A percentile compares a stretch with the other conserved stretches of the same genome.
These are phyloP conservation scores for Aspergillus avenaceus DNA, from an alignment of 495 filamentous ascomycete species.

Conservation along the genomic window DNA sequence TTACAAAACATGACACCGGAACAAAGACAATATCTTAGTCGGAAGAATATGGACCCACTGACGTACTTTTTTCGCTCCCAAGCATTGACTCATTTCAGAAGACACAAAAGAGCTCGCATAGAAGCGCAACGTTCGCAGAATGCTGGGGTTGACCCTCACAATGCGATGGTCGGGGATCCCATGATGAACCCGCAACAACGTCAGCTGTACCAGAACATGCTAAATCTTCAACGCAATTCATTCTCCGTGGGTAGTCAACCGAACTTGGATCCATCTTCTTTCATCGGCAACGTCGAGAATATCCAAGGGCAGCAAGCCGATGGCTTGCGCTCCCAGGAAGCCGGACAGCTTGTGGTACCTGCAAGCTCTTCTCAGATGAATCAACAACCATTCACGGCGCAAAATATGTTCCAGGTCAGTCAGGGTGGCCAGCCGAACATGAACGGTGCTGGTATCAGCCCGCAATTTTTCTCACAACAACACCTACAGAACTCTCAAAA, in stretches of 20 bases:
- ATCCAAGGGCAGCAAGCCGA: conserved; percentile 60
- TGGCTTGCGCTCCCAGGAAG: conserved; percentile 58
- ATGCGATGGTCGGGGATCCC: conserved; percentile 33
- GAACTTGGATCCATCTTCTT: conserved; percentile 41
- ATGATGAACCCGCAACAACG: conserved; percentile 42
- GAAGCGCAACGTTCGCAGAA: conserved; percentile 32
- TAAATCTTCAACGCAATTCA: conserved; percentile 40
- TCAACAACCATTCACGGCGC: conserved; percentile 31
- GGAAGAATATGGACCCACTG: conserved; percentile 44
- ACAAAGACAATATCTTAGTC: conserved; percentile 35
- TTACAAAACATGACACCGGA: conserved; percentile 41
- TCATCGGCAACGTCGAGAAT: conserved; percentile 50
- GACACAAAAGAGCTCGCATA: conserved; percentile 29
- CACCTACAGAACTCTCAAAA: conserved; percentile 35
- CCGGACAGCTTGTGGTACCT: conserved; percentile 62
- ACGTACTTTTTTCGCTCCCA: conserved; percentile 48
- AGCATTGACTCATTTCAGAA: conserved; percentile 36
- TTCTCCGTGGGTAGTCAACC: conserved; percentile 35
- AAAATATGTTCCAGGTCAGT: conserved; percentile 34
- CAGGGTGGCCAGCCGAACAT: conserved; percentile 37
- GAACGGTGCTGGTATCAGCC: conserved; percentile 34
- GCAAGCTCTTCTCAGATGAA: conserved; percentile 54
- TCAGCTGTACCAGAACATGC: conserved; percentile 40
- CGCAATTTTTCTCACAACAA: conserved; percentile 39
- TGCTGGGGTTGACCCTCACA: conserved; percentile 26